phyloP scores from a whole-genome alignment of 352 stramenopile species.

The Pythium utonaiense region DNA sequence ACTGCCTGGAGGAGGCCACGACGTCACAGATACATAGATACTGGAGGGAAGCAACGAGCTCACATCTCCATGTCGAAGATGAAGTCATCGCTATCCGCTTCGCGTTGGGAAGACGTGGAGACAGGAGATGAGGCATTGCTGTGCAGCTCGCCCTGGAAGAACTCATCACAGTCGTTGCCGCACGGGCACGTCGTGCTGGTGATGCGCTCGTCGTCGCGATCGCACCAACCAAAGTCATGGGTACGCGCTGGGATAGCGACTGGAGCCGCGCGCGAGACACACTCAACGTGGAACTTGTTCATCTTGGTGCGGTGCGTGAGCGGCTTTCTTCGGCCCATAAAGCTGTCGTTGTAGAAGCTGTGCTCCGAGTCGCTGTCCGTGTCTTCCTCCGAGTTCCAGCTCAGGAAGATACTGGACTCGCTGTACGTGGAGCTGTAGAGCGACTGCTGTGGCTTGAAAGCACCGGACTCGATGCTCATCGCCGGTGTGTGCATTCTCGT shows the following conservation, averaged over 20 bases:
- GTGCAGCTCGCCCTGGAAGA: constrained; percentile 22
- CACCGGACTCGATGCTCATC: too few species aligned
- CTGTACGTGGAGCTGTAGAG: constrained; percentile 8
- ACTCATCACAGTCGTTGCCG: constrained; percentile 37
- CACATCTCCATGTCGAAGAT: constrained; percentile 74
- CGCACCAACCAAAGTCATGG: constrained; percentile 43
- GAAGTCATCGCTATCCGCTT: constrained; percentile 36
- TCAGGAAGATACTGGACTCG: constrained; percentile 26
- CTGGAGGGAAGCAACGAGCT: constrained; percentile 4
- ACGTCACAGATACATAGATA: constrained; percentile 6
- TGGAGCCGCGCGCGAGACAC: constrained; percentile 19
- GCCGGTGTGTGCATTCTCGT: too few species aligned
- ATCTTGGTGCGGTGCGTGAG: constrained; percentile 34
- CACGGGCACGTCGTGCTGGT: constrained; percentile 33
- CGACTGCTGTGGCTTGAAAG: neutral
- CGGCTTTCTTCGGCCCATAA: constrained; percentile 43
- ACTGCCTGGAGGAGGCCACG: neutral
- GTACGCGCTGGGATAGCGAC: constrained; percentile 30
- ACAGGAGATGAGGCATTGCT: constrained; percentile 6
- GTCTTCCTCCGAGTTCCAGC: constrained; percentile 53
- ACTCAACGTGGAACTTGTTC: constrained; percentile 5
- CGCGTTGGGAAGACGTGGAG: neutral
- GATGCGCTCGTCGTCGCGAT: constrained; percentile 36
- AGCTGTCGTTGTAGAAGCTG: constrained; percentile 43
- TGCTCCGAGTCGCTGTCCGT: constrained; percentile 68